phyloP scores from a whole-genome alignment of 2,329 filamentous ascomycete species.

The Phialocephala sp. region DNA sequence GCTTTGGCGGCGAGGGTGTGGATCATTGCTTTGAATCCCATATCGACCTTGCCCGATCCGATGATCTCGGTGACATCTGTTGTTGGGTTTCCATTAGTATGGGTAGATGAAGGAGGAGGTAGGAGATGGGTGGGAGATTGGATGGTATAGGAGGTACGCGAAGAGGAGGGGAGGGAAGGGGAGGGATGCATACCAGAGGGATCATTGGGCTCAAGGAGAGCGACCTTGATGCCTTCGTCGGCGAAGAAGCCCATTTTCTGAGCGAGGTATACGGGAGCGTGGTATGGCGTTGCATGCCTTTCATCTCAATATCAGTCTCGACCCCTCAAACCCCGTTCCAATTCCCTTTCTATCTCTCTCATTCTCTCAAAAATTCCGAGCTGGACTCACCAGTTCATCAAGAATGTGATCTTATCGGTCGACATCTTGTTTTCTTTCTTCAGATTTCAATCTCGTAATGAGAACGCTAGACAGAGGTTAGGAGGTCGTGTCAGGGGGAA shows the following conservation, averaged over 20 bases:
- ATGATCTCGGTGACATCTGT: constrained; percentile 82
- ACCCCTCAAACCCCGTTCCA: background rate
- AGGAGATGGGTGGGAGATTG: too few species aligned
- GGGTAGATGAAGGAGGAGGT: background rate
- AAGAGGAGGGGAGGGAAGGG: background rate
- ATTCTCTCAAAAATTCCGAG: background rate
- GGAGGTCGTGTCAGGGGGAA: constrained; percentile 43
- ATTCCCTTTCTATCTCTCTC: background rate
- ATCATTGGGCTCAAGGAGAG: constrained; percentile 78
- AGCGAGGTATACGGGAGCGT: constrained; percentile 77
- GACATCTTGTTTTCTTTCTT: constrained; percentile 58
- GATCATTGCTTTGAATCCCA: constrained; percentile 86
- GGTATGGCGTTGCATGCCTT: constrained; percentile 83
- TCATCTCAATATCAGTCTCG: constrained; percentile 40
- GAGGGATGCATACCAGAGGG: constrained; percentile 61
- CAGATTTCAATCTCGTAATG: background rate
- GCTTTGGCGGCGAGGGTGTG: constrained; percentile 81
- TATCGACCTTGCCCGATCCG: constrained; percentile 75
- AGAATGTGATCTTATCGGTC: constrained; percentile 84
- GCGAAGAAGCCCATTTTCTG: constrained; percentile 78
- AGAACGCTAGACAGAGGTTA: constrained; percentile 50
- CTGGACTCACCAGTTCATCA: constrained; percentile 74
- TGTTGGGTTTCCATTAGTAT: constrained; percentile 19
- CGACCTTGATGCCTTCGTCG: constrained; percentile 78
- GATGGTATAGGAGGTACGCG: background rate